Evolutionary conservation across 306 rosid species (phyloP).

Genomic region (Ziziphus jujuba): DNA sequence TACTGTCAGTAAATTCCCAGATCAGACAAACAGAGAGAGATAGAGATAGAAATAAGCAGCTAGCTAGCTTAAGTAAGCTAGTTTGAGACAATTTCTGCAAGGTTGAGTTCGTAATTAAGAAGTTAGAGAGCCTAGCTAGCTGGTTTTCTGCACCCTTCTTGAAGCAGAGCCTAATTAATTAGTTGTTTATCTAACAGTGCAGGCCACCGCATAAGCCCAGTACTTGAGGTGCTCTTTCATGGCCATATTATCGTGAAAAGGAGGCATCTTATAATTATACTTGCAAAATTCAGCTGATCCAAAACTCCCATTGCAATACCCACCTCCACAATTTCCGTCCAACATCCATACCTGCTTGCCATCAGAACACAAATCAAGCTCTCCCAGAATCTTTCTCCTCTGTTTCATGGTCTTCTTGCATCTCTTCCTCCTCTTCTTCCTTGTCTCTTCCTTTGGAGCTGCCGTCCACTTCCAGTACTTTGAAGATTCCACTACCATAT

Average conservation of each 20-base stretch:
- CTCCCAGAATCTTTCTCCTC: conserved; percentile 28
- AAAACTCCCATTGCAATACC: too few species aligned
- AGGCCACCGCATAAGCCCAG: conserved; percentile 79
- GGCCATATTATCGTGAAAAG: conserved; percentile 47
- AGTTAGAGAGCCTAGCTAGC: too few species aligned
- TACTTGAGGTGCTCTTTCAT: conserved; percentile 74
- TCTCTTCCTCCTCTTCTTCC: conserved; percentile 19
- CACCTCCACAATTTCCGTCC: conserved; percentile 1
- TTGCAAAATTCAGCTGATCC: conserved; percentile 7
- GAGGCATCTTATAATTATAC: conserved; percentile 30
- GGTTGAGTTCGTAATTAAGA: too few species aligned
- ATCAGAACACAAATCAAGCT: conserved; percentile 28
- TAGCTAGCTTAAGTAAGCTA: too few species aligned
- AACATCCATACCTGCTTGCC: too few species aligned
- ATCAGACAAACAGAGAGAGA: neutral
- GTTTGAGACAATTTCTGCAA: too few species aligned
- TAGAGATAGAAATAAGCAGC: neutral
- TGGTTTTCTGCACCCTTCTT: too few species aligned
- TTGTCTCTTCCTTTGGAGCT: conserved; percentile 18
- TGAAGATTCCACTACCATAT: conserved; percentile 12
- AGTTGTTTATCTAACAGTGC: conserved; percentile 41
- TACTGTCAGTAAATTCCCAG: conserved; percentile 9
- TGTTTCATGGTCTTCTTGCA: neutral
- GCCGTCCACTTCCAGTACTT: neutral
- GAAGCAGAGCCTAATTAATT: too few species aligned